Conservation (phyloP, 208 protist species). For the Leishmania major region DNA sequence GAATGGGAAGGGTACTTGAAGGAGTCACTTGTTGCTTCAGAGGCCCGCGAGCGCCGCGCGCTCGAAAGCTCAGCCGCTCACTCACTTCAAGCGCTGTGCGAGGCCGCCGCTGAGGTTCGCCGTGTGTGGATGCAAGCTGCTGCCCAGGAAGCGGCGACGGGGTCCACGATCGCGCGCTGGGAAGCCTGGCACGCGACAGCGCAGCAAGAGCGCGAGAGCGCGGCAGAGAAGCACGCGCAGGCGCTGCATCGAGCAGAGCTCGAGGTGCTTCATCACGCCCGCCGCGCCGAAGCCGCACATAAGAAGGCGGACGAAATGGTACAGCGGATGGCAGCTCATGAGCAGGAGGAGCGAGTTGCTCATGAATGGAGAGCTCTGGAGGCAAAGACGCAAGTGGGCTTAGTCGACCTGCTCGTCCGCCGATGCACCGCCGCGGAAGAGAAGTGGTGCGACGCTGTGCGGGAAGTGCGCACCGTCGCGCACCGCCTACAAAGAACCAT, state of each 20-base stretch:
- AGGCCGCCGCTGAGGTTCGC: background rate
- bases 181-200: constrained; percentile 6
- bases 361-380: background rate
- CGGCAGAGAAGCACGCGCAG: constrained; percentile 6
- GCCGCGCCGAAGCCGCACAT: background rate
- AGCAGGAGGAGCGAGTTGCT: constrained; percentile 5
- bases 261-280: background rate
- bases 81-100: background rate
- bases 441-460: constrained; percentile 16
- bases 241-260: background rate
- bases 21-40: constrained; percentile 21
- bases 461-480: constrained; percentile 3
- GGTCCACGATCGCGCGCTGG: constrained; percentile 2
- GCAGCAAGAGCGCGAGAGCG: constrained; percentile 6
- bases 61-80: constrained; percentile 20
- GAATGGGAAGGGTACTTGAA: constrained; percentile 21
- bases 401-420: constrained; percentile 30
- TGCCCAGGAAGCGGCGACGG: background rate
- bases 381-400: background rate
- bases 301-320: background rate
- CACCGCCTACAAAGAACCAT: background rate
- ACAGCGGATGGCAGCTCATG: constrained; percentile 3
- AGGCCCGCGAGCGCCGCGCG: constrained; percentile 31
- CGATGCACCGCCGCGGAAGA: constrained; percentile 27
- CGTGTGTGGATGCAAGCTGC: background rate